Evolutionary conservation across 2,329 filamentous ascomycete species (phyloP), one percentile per base, ranked within the genome.

Genomic region (Beauveria sp.): DNA sequence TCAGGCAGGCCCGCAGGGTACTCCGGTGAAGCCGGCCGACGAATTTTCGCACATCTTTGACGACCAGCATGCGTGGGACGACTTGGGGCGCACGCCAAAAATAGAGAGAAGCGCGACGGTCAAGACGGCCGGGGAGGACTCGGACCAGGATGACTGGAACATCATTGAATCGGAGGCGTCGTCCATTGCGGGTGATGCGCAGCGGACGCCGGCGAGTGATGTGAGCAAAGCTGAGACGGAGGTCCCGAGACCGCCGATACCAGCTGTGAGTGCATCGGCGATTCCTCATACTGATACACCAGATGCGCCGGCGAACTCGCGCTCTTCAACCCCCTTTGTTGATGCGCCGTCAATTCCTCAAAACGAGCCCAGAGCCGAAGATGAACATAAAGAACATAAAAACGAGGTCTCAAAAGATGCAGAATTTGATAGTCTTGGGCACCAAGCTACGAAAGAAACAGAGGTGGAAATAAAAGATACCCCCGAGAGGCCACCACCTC

Each of bases 41-140:
- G 74, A 77, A 48, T 67, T 75, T n/a, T 56, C 53, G 34, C 52
- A 53, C 6, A 51, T 56, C 16, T 52, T 57, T 22, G 74, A 75
- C 5, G 78, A 81, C 43, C 72, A 74, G 2, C 72, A 81, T 62
- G 77, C 77, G 0, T 84, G 81, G 82, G 79, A 82, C 57, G 80
- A 82, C 43, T 58, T 79, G 14, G 73, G 72, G 8, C 48, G 57
- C 22, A 66, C 69, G 2, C 55, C 44, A 5, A 12, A 30, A 0
- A 58, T 68, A 5, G 72, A 72, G 26, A 80, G 80, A 62, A 78
- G 73, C 1, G 82, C 80, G 60, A 72, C 67, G 3, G 75, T 71
- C 26, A 71, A 72, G 1, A 64, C 68, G 3, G 64, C 52, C n/a
- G 56, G 40, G 5, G 52, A 63, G 12, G 61, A 66, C 4, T 63